phyloP scores from a whole-genome alignment of 768 basidiomycete species.

The Plicaturopsis crispa region DNA sequence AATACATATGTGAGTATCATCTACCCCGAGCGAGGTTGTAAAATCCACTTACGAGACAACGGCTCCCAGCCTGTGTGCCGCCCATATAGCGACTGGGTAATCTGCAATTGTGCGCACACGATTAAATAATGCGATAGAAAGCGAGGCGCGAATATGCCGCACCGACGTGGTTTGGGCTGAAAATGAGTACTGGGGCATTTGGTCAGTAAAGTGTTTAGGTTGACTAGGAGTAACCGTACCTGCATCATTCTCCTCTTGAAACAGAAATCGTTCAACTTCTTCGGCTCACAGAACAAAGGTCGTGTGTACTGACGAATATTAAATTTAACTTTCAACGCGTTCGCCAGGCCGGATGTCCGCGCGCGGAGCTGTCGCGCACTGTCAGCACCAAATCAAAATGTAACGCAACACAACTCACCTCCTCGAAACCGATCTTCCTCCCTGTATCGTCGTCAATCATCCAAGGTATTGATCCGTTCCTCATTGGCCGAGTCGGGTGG shows the following conservation, averaged over 20 bases:
- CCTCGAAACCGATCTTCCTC: slow-evolving; percentile 15
- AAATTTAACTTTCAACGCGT: slow-evolving; percentile 24
- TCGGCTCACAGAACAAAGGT: background rate
- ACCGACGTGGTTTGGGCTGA: slow-evolving; percentile 62
- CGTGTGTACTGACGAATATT: slow-evolving; percentile 21
- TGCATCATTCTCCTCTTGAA: slow-evolving; percentile 17
- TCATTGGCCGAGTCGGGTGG: slow-evolving; percentile 21
- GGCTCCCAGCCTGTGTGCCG: slow-evolving; percentile 47
- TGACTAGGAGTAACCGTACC: slow-evolving; percentile 10
- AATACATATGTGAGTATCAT: slow-evolving; percentile 36
- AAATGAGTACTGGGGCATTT: slow-evolving; percentile 46
- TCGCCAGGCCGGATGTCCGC: slow-evolving; percentile 29
- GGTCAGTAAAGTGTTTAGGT: background rate
- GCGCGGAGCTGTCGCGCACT: slow-evolving; percentile 24
- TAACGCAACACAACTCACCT: slow-evolving; percentile 9
- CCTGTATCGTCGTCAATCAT: slow-evolving; percentile 29
- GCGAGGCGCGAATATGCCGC: slow-evolving; percentile 8
- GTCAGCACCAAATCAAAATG: slow-evolving; percentile 5
- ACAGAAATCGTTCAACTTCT: background rate
- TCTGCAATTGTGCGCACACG: slow-evolving; percentile 27
- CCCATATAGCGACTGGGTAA: slow-evolving; percentile 52
- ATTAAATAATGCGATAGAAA: background rate
- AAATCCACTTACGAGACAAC: slow-evolving; percentile 42
- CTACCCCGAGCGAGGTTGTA: background rate
- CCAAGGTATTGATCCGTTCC: slow-evolving; percentile 22